Base-by-base conservation (phyloP, 371 early-diverging fungal genomes). In the Entomophthora muscae region DNA sequence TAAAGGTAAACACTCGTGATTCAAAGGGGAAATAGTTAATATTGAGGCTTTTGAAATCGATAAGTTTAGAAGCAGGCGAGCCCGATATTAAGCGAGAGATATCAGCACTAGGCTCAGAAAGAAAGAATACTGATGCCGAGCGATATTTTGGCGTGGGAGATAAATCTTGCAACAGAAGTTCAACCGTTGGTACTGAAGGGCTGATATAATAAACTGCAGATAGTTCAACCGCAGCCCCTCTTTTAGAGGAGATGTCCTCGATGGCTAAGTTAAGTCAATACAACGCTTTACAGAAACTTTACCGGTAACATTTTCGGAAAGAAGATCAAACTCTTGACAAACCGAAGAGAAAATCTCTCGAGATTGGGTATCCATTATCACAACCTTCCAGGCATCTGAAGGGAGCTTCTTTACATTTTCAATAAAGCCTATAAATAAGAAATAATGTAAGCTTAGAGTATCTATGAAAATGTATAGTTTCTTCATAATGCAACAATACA, bases 231-330 rank as follows among this genome's bases (percentile, higher is more conserved):
- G 7, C 10, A 13, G 72, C 69, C 86, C 89, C 70, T 95, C 97
- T 61, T 83, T 80, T 22, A 93, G 84, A n/a, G 95, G 70, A 33
- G 81, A 75, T 22, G 72, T 96, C 81, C 70, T 97, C 95, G 57
- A 98, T 79, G 22, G 91, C 95, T 60, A 94, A 85, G 58, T 83
- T 84, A 42, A 93, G 78, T 65, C 82, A 84, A 69, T 95, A 85
- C 63, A 84, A 80, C 74, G 70, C 70, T 76, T 29, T 31, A 7
- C 1, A 68, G 64, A 68, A 69, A 68, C 64, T 75, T 66, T 79
- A 86, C 88, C 74, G 32, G 88, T 88, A 58, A 97, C 93, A 66
- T 94, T 91, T 70, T 93, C 89, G 68, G 95, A 92, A 27, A 92
- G 77, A 68, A 97, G 85, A 64, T 95, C 93, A 65, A 82, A 82